These are phyloP conservation scores for Alternaria sp. DNA, from an alignment of 2,329 filamentous ascomycete genomes.

Conservation along the genomic window DNA sequence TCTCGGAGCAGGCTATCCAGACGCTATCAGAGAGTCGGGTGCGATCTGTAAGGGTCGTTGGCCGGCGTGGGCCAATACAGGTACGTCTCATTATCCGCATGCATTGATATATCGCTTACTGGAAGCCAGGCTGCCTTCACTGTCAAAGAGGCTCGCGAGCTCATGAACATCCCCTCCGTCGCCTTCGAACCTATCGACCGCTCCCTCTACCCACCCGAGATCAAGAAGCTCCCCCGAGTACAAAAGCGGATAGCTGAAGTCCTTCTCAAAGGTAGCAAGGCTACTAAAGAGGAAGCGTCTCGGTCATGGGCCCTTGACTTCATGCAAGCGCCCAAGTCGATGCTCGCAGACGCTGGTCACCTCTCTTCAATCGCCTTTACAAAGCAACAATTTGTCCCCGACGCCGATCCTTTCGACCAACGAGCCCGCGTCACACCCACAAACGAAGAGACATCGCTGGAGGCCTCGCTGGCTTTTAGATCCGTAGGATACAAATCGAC, in stretches of 20 bases:
- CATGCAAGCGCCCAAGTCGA: conserved; percentile 76
- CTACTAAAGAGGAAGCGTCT: conserved; percentile 54
- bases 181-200: conserved; percentile 73
- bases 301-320: conserved; percentile 88
- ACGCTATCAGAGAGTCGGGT: conserved; percentile 74
- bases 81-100: conserved; percentile 51
- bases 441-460: conserved; percentile 58
- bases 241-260: conserved; percentile 81
- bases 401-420: conserved; percentile 55
- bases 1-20: conserved; percentile 82
- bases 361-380: conserved; percentile 74
- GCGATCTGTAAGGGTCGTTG: conserved; percentile 83
- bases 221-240: conserved; percentile 75
- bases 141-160: conserved; percentile 90
- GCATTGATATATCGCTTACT: background rate
- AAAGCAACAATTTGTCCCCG: conserved; percentile 50
- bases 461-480: conserved; percentile 79
- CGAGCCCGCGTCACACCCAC: conserved; percentile 59
- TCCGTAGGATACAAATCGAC: conserved; percentile 94
- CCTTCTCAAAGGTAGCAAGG: conserved; percentile 74
- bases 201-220: conserved; percentile 70
- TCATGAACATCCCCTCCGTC: conserved; percentile 77
- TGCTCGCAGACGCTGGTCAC: conserved; percentile 60
- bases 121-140: conserved; percentile 79
- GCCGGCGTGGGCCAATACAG: conserved; percentile 87